Base-by-base conservation (phyloP, 2,329 filamentous ascomycete species). In the Fusarium cicatricum region DNA sequence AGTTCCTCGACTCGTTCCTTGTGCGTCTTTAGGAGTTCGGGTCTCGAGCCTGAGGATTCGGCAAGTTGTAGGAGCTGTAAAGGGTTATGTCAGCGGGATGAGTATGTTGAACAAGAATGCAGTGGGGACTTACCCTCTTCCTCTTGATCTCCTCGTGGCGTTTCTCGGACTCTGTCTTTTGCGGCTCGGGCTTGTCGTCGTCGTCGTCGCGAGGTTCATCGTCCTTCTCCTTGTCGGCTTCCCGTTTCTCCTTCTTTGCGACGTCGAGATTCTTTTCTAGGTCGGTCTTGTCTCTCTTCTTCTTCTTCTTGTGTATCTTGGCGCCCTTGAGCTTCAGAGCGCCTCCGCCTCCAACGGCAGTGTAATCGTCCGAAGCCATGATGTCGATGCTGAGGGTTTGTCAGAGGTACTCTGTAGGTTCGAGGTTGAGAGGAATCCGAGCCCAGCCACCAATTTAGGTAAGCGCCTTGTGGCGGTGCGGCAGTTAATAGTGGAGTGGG, bases 1-100 rank as follows among this genome's bases (percentile, higher is more conserved):
- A 98, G 79, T 73, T 97, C 92, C 74, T 98, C 93, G 37, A 99
- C 94, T 11, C 92, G 87, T 79, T 99, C 91, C 74, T 98, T 98
- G 76, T 99, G 95, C 26, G 93, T 96, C 81, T 97, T 98, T 65
- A 94, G 85, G 14, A 96, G 89, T 72, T 97, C 93, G 12, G 89
- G 86, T 41, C 81, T 75, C 8, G 79, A 73, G 7, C 77, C 76
- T 3, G 81, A 80, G 4, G 79, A 77, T 71, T 90, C 88, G 38
- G 96, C 79, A 59, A 92, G 82, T 69, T 97, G 89, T 67, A 95
- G 86, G 68, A 98, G 80, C 91, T 95, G 65, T 58, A n/a, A 39
- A 32, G 43, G 29, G 32, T 17, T 4, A 40, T 40, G 46, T 62
- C 36, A 62, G 56, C 23, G 36, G 17, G 23, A 12, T 46, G 39